A percentile compares a stretch with the other conserved stretches of the same genome.
These are phyloP conservation scores for Talaromyces sp. DNA, from an alignment of 2,329 filamentous ascomycete species.

Conservation along the genomic window DNA sequence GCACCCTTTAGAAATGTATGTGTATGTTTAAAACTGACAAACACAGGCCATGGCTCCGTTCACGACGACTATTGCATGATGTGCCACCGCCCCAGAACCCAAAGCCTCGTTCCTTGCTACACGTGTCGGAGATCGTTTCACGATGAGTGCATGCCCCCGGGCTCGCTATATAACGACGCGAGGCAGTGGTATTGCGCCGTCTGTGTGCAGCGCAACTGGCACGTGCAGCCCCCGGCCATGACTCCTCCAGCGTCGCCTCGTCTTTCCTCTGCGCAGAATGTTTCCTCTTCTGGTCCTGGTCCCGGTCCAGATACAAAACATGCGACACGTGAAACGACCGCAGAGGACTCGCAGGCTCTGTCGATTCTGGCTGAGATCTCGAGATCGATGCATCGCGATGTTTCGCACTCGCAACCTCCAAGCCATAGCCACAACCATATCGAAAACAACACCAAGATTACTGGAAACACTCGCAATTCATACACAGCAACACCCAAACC, in stretches of 20 bases:
- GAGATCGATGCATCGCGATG: conserved; percentile 3
- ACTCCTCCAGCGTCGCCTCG: conserved; percentile 12
- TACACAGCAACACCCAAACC: not conserved
- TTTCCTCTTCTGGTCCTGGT: not conserved
- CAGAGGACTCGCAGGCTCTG: conserved; percentile 4
- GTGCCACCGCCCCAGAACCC: conserved; percentile 5
- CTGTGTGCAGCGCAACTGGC: conserved; percentile 11
- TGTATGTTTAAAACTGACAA: not conserved
- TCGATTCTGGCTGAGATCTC: conserved; percentile 11
- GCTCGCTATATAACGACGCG: not conserved
- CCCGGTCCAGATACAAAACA: not conserved
- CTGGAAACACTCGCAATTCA: not conserved
- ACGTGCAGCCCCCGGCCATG: conserved; percentile 8
- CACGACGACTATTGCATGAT: conserved; percentile 10
- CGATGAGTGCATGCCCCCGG: conserved; percentile 8
- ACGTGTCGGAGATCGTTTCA: conserved; percentile 10
- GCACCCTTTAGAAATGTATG: not conserved
- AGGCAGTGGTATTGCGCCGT: conserved; percentile 9
- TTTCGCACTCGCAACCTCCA: not conserved
- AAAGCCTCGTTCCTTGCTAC: conserved; percentile 5
- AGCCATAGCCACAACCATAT: not conserved
- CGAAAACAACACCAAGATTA: not conserved
- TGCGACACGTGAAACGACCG: not conserved
- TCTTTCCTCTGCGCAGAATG: not conserved
- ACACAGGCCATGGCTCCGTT: conserved; percentile 7